Conservation (phyloP, 1,284 basidiomycete genomes). For the Agaricales sp. region DNA sequence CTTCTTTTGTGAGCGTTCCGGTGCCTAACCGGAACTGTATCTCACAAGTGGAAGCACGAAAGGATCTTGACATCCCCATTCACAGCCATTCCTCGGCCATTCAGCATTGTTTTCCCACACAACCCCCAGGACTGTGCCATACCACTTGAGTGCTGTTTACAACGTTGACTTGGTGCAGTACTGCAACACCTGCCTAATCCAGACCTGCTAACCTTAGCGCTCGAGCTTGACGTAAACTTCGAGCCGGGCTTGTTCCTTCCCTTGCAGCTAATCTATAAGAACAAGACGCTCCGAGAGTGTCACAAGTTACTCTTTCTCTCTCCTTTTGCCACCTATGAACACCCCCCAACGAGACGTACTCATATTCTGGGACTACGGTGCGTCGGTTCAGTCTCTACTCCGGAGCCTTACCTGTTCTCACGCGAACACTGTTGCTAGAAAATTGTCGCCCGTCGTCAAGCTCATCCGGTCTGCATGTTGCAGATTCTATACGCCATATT, state of each 20-base stretch:
- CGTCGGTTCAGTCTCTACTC: conserved; percentile 13
- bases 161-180: conserved; percentile 6
- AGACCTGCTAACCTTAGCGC: neutral
- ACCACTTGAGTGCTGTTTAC: conserved; percentile 22
- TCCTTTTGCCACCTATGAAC: neutral
- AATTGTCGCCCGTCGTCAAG: conserved; percentile 40
- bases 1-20: neutral
- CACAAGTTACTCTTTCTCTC: neutral
- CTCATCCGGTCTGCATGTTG: conserved; percentile 33
- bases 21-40: no score
- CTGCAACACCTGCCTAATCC: no score
- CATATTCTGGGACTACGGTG: conserved; percentile 58
- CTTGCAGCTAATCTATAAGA: neutral
- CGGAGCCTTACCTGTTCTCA: neutral
- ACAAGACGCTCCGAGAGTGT: neutral
- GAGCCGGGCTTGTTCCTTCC: neutral
- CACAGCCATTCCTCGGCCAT: conserved; percentile 1
- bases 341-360: conserved; percentile 22
- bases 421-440: conserved; percentile 24
- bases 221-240: neutral
- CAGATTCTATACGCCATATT: conserved; percentile 29
- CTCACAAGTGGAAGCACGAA: no score
- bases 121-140: conserved; percentile 9
- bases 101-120: conserved; percentile 2
- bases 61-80: no score